Evolutionary conservation across 2,329 filamentous ascomycete species (phyloP).

Genomic region (Fusarium sp.): DNA sequence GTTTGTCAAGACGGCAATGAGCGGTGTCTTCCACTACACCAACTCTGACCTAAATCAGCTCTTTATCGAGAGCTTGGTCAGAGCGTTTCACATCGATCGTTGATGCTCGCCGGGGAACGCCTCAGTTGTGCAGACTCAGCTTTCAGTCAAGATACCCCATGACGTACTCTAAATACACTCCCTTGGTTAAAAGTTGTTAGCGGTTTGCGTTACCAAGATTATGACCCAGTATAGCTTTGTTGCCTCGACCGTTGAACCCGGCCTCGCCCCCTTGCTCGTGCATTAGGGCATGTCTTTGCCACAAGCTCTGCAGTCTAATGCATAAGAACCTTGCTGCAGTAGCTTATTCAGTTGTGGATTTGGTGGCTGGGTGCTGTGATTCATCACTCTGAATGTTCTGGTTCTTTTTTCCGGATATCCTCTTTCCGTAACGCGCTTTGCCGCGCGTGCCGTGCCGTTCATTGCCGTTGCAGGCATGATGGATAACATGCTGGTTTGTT

Average conservation of each 20-base stretch:
- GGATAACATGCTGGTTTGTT: neutral
- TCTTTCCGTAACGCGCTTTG: no score
- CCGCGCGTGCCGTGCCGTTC: constrained; percentile 1
- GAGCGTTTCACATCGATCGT: constrained; percentile 1
- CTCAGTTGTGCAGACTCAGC: constrained; percentile 1
- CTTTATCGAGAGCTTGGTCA: neutral
- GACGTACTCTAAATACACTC: neutral
- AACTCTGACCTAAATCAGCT: neutral
- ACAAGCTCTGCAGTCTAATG: neutral
- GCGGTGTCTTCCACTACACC: no score
- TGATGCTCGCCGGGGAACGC: constrained; percentile 5
- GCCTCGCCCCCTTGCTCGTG: constrained; percentile 1
- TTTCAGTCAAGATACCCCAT: neutral
- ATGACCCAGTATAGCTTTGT: constrained; percentile 9
- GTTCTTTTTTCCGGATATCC: neutral
- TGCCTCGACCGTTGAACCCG: constrained; percentile 1
- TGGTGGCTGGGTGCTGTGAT: constrained; percentile 6
- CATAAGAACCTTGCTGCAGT: constrained; percentile 3
- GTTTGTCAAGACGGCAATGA: no score
- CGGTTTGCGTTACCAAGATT: constrained; percentile 1
- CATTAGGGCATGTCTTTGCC: constrained; percentile 1
- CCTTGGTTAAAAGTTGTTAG: neutral
- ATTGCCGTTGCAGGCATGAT: neutral
- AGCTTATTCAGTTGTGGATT: constrained; percentile 3
- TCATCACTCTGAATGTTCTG: constrained; percentile 1